phyloP scores from a whole-genome alignment of 495 filamentous ascomycete species.

The Tuber indicum region DNA sequence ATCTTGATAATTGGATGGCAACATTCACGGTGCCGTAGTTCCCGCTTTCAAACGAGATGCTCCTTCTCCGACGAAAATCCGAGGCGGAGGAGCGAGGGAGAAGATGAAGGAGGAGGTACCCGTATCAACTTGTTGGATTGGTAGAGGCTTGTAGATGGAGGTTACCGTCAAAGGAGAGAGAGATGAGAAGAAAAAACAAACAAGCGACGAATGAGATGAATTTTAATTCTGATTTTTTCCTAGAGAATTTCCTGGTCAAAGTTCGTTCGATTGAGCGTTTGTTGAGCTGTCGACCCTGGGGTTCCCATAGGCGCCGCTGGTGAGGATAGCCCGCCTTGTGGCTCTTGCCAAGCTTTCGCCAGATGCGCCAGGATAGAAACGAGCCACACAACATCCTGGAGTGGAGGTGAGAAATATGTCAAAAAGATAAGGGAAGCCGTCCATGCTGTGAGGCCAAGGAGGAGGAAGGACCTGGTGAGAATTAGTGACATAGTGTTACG shows the following conservation, averaged over 20 bases:
- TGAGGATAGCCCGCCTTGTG: not conserved
- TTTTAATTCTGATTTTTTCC: not conserved
- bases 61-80: not conserved
- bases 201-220: not conserved
- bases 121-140: conserved; percentile 12
- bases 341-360: not conserved
- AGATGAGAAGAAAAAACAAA: not conserved
- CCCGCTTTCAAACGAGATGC: not conserved
- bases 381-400: no score
- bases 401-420: no score
- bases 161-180: not conserved
- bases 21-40: conserved; percentile 8
- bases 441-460: no score
- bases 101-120: conserved; percentile 1
- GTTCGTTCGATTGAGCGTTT: not conserved
- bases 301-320: not conserved
- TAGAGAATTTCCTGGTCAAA: not conserved
- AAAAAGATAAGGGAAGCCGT: no score
- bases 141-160: conserved; percentile 4
- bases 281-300: not conserved
- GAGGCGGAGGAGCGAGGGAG: conserved; percentile 4
- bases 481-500: no score
- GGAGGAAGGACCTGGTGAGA: no score
- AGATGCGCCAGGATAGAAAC: no score
- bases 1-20: conserved; percentile 9